phyloP scores from a whole-genome alignment of 179 eudicot genomes.

The Beta macrorhiza region DNA sequence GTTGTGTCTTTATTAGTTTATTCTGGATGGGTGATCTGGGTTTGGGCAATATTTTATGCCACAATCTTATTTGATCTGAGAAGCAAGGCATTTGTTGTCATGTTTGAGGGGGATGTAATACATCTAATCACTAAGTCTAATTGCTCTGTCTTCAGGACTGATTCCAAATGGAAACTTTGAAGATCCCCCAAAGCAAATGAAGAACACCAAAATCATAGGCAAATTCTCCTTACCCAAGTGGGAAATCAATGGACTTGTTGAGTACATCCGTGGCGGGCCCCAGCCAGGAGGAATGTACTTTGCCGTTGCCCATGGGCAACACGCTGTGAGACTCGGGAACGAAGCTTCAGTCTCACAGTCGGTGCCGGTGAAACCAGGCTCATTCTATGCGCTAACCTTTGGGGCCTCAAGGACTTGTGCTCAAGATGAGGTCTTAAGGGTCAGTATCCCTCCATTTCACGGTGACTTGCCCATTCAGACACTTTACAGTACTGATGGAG shows the following conservation, averaged over 20 bases:
- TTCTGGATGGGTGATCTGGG: not conserved
- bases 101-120: not conserved
- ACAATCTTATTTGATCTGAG: not conserved
- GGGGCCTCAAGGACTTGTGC: conserved; percentile 91
- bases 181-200: conserved; percentile 53
- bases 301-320: conserved; percentile 70
- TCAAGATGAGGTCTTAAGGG: conserved; percentile 77
- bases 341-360: conserved; percentile 72
- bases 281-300: conserved; percentile 92
- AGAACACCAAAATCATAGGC: conserved; percentile 58
- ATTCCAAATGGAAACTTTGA: conserved; percentile 89
- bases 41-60: not conserved
- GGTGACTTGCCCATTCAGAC: conserved; percentile 88
- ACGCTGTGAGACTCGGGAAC: conserved; percentile 85
- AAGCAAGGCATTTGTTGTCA: not conserved
- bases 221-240: conserved; percentile 68
- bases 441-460: conserved; percentile 58
- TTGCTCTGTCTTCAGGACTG: conserved; percentile 44
- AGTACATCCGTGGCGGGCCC: conserved; percentile 80
- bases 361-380: conserved; percentile 56
- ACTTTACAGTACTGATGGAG: conserved; percentile 69
- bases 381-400: conserved; percentile 67
- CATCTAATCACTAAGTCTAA: not conserved
- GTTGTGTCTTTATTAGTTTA: not conserved
- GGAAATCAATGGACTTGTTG: conserved; percentile 70